Base-by-base conservation (phyloP, 495 filamentous ascomycete species). In the Umbilicaria muhlenbergii region DNA sequence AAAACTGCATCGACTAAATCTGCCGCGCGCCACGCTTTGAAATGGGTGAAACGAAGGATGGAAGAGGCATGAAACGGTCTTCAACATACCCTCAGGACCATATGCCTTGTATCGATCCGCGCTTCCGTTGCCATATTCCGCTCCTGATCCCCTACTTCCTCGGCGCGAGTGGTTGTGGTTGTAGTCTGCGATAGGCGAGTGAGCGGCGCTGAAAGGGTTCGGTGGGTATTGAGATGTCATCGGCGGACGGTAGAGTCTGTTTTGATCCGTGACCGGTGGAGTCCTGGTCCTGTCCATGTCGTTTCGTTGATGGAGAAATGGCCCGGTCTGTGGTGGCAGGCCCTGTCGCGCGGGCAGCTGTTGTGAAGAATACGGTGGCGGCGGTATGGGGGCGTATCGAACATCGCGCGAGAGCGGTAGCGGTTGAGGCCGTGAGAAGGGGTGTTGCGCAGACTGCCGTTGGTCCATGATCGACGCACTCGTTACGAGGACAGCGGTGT, bases 381-480 rank as follows among this genome's bases (percentile, higher is more conserved):
- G 47, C 28, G 50, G 50, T 34, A 47, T 42, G 15, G 50, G 42
- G 33, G 52, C 49, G 34, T 46, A 42, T 36, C 44, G 47, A 11
- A 45, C 32, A 37, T 53, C 42, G 16, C 39, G 47, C 10, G 38
- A 11, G 15, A 36, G 43, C 17, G 43, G 40, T 32, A 46, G 50
- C 3, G 53, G 48, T 0, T 40, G 50, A 2, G 50, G 47, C 34
- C 42, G 45, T 24, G 47, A 2, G 28, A 49, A 47, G 14, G 42
- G 28, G 18, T 42, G 36, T 13, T 43, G 50, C n/a, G 32, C 24
- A 13, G 48, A 17, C 34, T 33, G 39, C 34, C 43, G 44, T 37
- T 18, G 28, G 39, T 55, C 52, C 52, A 55, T 55, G 17, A 10
- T 34, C 10, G 13, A n/a, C 7, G 16, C 17, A 5, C 14, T 37